phyloP scores from a whole-genome alignment of 176 grass and related monocot genomes.

The Hsuehochloa calcarea region DNA sequence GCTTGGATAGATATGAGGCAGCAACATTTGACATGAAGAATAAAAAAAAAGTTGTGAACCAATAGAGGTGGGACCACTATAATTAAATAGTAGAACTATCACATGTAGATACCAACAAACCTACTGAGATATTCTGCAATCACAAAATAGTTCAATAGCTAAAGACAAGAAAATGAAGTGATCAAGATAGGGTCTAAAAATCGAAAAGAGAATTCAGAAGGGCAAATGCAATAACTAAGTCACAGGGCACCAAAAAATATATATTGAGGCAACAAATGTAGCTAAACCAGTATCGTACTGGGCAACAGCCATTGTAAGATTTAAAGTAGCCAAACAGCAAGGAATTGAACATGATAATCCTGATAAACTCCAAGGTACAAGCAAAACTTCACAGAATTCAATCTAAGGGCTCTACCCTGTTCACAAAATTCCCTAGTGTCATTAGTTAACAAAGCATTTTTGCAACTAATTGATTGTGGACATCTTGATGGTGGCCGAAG shows the following conservation, averaged over 20 bases:
- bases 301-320: not conserved
- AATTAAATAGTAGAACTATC: not conserved
- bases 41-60: not conserved
- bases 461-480: not conserved
- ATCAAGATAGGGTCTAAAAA: not conserved
- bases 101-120: not conserved
- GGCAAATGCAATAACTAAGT: not conserved
- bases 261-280: not conserved
- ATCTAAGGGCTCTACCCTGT: not conserved
- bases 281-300: not conserved
- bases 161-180: slow-evolving; percentile 4
- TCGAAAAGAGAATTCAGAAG: not conserved
- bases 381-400: slow-evolving; percentile 4
- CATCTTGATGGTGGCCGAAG: not conserved
- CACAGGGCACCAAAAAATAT: not conserved
- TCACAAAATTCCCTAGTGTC: not conserved
- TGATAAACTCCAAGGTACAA: not conserved
- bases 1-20: not conserved
- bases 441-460: not conserved
- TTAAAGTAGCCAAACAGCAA: not conserved
- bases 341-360: not conserved
- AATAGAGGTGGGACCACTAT: not conserved
- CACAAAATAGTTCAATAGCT: not conserved
- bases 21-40: not conserved
- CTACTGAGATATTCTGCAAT: not conserved